Evolutionary conservation across 1,284 basidiomycete species (phyloP), one percentile per base, ranked within the genome.

Genomic region (Boletellus deceptivus): DNA sequence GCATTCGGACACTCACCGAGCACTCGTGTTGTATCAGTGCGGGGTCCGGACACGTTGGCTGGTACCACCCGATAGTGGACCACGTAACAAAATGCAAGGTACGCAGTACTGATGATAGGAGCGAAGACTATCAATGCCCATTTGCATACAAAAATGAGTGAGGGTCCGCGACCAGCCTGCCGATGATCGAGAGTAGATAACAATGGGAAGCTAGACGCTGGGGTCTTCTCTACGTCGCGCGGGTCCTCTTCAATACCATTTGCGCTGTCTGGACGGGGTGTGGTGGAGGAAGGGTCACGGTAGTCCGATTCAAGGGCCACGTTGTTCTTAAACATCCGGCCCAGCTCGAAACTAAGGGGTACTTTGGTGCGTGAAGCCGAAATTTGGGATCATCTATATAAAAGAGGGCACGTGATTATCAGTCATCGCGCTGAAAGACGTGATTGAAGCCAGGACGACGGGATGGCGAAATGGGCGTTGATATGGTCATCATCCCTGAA

Each of bases 31-130:
- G 36, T 25, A 33, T 17, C 25, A 25, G 25, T 25, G 8, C 8
- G 25, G 25, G 8, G 25, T 25, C 25, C 41, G 5, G 46, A 16
- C 8, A 50, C 38, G 0, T 37, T 34, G 16, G 40, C 55, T 18
- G 46, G 55, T 3, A 56, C 55, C 9, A 58, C 35, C 11, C 33
- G 55, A 39, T 58, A 48, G 33, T 56, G 55, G 35, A 55, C 55
- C 31, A 41, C 42, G 16, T 54, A 56, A 18, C 55, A 56, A 27
- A 56, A 56, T 1, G 43, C 27, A 20, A 56, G 55, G 22, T 58
- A 56, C 1, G 22, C 45, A 16, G 57, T 24, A 5, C 24, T 48
- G 8, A 56, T 37, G 8, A 20, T 6, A 14, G 52, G 47, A n/a
- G 31, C 27, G 2, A 54, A 16, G 24, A 57, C 4, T 7, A 44